Base-by-base conservation (phyloP, 495 filamentous ascomycete genomes). In the Lophiotrema nucula region DNA sequence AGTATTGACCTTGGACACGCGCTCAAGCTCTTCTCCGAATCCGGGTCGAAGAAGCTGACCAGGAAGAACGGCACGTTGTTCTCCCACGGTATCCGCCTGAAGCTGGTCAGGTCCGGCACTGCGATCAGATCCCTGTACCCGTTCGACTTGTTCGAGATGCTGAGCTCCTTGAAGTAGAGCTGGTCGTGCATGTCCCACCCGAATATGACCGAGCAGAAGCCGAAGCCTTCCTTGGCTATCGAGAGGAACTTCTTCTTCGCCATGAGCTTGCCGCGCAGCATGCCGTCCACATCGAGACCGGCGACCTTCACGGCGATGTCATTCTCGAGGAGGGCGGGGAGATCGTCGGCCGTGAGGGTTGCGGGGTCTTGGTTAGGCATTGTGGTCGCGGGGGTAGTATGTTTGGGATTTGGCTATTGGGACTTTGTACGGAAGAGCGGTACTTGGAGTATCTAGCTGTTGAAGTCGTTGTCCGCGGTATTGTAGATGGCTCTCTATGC, bases 171-270 rank as follows among this genome's bases (percentile, higher is more conserved):
- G 68, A 83, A 84, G 66, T 98, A 97, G 6, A 89, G 93, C 69
- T 80, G 78, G 66, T 98, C 93, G 73, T 97, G 92, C 89, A 96
- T 96, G 64, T 98, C 93, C 92, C 92, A 97, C 66, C 92, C 93
- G 65, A 96, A 97, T 31, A 98, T 82, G 51, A 97, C 90, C 2
- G 88, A 92, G 77, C 93, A 98, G 78, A 97, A 98, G 18, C 93
- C 93, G 65, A 98, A 98, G 43, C 93, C 93, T 38, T 84, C 80
- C 43, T 83, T 70, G 21, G 85, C 86, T 47, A 98, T 81, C 6
- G 88, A 90, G 3, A 97, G 74, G 74, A 98, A 98, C 74, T 98
- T 98, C 70, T 87, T 88, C 77, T 96, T 97, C 63, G 91, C 88
- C 69, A 98, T 85, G 37, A 98, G 81, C 75, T 98, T 98, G 53